Evolutionary conservation across 345 rosid genomes (phyloP), one percentile per base, ranked within the genome.

Genomic region (Aethionema arabicum): DNA sequence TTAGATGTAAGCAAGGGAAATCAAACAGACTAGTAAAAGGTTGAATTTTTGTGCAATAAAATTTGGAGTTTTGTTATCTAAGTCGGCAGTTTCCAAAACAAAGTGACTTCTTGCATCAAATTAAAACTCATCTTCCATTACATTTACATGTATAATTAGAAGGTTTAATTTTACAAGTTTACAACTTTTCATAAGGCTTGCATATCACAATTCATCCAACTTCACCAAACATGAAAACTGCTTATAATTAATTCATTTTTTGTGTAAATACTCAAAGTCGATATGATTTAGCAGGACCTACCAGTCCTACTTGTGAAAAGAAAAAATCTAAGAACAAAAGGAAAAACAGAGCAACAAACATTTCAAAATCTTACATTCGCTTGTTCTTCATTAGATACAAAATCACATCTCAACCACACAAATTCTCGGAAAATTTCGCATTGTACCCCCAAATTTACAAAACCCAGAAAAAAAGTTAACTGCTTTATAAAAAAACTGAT

Each of bases 271-370:
- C 38, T n/a, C 51, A 63, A 70, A 48, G 40, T 70, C 53, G 32
- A 63, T 62, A 56, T 63, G 64, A 53, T 54, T 70, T 7, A 54
- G 58, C 58, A 61, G n/a, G 75, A 65, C 70, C 61, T 51, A 63
- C 70, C 44, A 38, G 31, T 51, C 70, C 75, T 72, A 72, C 37
- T 59, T 59, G 60, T 37, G 61, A 32, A 52, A 59, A 61, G 58
- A 66, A 72, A 72, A 63, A 70, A 5, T 43, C 65, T 50, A 12
- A 11, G 14, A 11, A n/a, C 7, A 51, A 51, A 63, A 61, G 6
- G 47, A 52, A 69, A 69, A 63, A 63, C 41, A 69, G 42, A 45
- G 61, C 33, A 36, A 4, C 7, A 16, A 46, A 31, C 46, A 59
- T 21, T 50, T 39, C 21, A 59, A 59, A 27, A 39, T 32, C 11